Evolutionary conservation across 2,329 filamentous ascomycete genomes (phyloP), one percentile per base, ranked within the genome.

Genomic region (Teratosphaeria destructans): DNA sequence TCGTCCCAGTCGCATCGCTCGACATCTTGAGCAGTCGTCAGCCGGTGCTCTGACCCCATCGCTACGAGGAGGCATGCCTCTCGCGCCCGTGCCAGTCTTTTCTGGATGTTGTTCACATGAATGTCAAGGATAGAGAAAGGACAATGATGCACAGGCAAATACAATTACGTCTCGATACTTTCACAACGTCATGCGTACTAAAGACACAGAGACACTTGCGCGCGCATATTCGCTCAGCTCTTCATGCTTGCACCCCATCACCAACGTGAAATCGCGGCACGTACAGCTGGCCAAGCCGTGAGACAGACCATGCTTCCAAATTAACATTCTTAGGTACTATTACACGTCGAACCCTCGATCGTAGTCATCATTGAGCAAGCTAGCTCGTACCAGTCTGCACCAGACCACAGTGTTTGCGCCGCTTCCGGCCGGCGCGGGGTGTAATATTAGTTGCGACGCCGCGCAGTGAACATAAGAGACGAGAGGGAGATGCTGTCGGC

Each of bases 381-480:
- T 49, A 49, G 43, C 43, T 49, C 43, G 19, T 49, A 19, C 43
- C 43, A 7, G 16, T 19, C 43, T 49, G 37, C 4, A 12, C 11
- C 11, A 39, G 37, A 39, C 37, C 37, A 39, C 37, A 39, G 12
- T 4, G 6, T 39, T 39, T 39, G 37, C 37, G 16, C 37, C 3
- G 37, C 11, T 16, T 16, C 43, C 16, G 26, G 11, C 19, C 43
- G 26, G 16, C n/a, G 43, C 19, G n/a, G 16, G n/a, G 16, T 49
- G 19, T 49, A 23, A 16, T 32, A 54, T 54, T 54, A 37, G 37
- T 37, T 37, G 53, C 53, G 53, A 11, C 53, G 53, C 53, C 53
- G 53, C 53, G 53, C 53, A 54, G 53, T 32, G 7, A 34, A 54
- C 53, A 54, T 54, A 54, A 32, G 53, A 54, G 53, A 54, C 32